These are phyloP conservation scores for Uncinocarpus reesii DNA, from an alignment of 2,329 filamentous ascomycete species.

Conservation along the genomic window DNA sequence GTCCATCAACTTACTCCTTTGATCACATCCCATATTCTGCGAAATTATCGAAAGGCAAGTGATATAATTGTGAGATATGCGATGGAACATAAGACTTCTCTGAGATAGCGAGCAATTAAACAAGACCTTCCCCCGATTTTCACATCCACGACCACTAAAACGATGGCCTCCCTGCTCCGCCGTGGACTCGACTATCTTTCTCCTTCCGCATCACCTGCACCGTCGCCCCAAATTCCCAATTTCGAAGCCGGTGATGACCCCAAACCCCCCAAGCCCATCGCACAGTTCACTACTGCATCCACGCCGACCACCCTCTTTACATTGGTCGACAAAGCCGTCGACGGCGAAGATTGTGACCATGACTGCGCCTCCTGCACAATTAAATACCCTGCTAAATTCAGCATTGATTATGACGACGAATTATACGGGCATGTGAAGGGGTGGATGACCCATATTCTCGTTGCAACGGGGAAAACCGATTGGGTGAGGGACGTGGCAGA, in stretches of 20 bases:
- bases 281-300: slow-evolving; percentile 41
- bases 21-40: too few relatives aligned
- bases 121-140: neutral
- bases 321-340: slow-evolving; percentile 60
- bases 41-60: too few relatives aligned
- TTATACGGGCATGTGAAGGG: slow-evolving; percentile 78
- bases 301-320: slow-evolving; percentile 54
- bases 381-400: slow-evolving; percentile 63
- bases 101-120: neutral
- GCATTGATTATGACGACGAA: slow-evolving; percentile 63
- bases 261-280: slow-evolving; percentile 15
- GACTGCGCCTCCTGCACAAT: slow-evolving; percentile 77
- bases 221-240: neutral
- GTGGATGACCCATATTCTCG: slow-evolving; percentile 80
- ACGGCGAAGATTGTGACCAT: slow-evolving; percentile 79
- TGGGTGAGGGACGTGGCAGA: slow-evolving; percentile 85
- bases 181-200: slow-evolving; percentile 12
- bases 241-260: slow-evolving; percentile 14
- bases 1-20: too few relatives aligned
- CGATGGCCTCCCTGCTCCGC: slow-evolving; percentile 12
- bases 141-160: neutral
- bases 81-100: neutral
- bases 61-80: too few relatives aligned
- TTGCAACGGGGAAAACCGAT: slow-evolving; percentile 91
- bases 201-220: slow-evolving; percentile 5